Percentiles rank a stretch among this genome's conserved stretches.
Evolutionary conservation across 1,284 basidiomycete genomes (phyloP).

Genomic region (Paramarasmius palmivorus): DNA sequence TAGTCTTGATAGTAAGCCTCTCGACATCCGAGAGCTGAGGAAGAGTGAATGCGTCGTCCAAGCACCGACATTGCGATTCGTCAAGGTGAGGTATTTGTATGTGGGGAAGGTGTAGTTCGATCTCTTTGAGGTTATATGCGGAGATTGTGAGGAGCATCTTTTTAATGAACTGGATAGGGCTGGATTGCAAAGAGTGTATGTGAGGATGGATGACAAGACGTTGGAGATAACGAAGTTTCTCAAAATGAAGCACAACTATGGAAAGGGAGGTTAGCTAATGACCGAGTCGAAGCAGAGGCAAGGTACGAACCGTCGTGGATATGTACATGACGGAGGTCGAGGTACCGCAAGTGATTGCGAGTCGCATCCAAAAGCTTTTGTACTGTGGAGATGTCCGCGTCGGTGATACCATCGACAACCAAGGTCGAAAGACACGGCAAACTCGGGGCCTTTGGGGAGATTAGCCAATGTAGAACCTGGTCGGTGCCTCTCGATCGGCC

Average conservation of each 20-base stretch:
- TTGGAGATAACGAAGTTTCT: background rate
- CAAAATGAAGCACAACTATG: background rate
- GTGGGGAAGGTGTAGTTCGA: background rate
- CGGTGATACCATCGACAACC: background rate
- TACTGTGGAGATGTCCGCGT: background rate
- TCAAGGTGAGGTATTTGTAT: background rate
- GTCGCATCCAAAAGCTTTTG: background rate
- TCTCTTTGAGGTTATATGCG: background rate
- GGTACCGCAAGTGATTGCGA: background rate
- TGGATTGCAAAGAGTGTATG: background rate
- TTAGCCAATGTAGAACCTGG: slow-evolving; percentile 1
- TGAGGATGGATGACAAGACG: background rate
- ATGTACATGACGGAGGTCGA: no score
- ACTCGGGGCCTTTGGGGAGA: background rate
- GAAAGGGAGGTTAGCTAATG: background rate
- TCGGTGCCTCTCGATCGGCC: background rate
- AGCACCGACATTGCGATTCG: background rate
- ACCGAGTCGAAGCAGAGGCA: background rate
- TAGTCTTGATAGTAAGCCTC: background rate
- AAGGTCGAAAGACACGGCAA: background rate
- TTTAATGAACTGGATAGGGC: background rate
- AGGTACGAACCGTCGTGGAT: background rate
- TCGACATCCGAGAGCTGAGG: background rate
- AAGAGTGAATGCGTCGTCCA: background rate
- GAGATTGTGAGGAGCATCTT: background rate